phyloP scores from a whole-genome alignment of 2,329 filamentous ascomycete species.

The Ceratocystis alfenasii region DNA sequence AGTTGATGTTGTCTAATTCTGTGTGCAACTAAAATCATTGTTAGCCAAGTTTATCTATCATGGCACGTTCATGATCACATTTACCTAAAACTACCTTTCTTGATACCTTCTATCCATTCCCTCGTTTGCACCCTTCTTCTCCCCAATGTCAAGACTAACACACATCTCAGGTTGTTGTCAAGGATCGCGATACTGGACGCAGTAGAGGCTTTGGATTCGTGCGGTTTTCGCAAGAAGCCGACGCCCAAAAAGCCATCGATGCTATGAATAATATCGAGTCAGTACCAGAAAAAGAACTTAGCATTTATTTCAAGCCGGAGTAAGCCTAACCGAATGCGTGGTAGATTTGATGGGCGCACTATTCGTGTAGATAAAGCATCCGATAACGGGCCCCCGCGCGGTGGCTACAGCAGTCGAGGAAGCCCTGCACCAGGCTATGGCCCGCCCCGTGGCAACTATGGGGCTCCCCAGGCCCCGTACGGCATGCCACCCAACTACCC shows the following conservation, averaged over 20 bases:
- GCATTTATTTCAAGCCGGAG: conserved; percentile 8
- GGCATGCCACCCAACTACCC: conserved; percentile 23
- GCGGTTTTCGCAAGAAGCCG: conserved; percentile 64
- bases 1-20: conserved; percentile 33
- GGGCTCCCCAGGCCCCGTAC: conserved; percentile 31
- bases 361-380: conserved; percentile 96
- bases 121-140: background rate
- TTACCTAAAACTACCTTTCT: background rate
- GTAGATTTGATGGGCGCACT: conserved; percentile 79
- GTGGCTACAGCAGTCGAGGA: conserved; percentile 32
- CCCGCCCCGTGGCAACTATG: conserved; percentile 36
- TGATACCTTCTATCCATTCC: background rate
- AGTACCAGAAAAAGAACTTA: conserved; percentile 28
- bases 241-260: conserved; percentile 64
- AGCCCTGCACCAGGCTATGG: conserved; percentile 34
- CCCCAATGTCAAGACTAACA: background rate
- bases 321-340: conserved; percentile 14
- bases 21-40: background rate
- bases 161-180: conserved; percentile 70
- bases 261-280: conserved; percentile 87
- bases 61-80: background rate
- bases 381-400: conserved; percentile 54
- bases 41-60: background rate
- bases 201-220: conserved; percentile 98
- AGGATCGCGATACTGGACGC: conserved; percentile 90